Evolutionary conservation across 495 filamentous ascomycete species (phyloP), one percentile per base, ranked within the genome.

Genomic region (Annulohypoxylon maeteangense): DNA sequence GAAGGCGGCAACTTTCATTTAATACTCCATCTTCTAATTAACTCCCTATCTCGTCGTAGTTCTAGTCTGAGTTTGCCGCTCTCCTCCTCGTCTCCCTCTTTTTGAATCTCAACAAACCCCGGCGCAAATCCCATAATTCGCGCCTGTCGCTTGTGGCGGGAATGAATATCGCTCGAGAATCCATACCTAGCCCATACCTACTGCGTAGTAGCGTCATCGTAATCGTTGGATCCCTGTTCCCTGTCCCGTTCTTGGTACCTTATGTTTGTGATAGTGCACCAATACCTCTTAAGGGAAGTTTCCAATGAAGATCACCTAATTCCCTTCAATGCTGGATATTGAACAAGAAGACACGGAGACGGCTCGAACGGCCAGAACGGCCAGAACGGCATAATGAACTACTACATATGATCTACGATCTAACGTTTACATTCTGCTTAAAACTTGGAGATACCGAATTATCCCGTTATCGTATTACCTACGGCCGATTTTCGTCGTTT

Each of bases 131-230:
- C 23, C 56, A 63, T 40, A 25, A 31, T 62, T 60, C 54, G 55
- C 40, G 45, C 54, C 48, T 68, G 22, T 68, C 70, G 70, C 70
- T 62, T 73, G 61, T 25, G 53, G 70, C 65, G 70, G 70, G 34
- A 73, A 66, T 65, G 44, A 65, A 73, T 64, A 48, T 25, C n/a
- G 65, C 59, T 56, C 59, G 51, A 25, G 51, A 59, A 7, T n/a
- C n/a, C n/a, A n/a, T n/a, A n/a, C n/a, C n/a, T n/a, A n/a, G n/a
- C 51, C 31, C 36, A 67, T 56, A 50, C 36, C 34, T 47, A 48
- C 60, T 65, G 38, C 55, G 55, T 72, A 48, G 65, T 64, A 73
- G 65, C 70, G 50, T 65, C 65, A 62, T 62, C 53, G 32, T 62
- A 44, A 65, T 68, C 50, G 25, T 40, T 55, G 8, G 34, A 73